Evolutionary conservation across 163 green algal species (phyloP), one percentile per base, ranked within the genome.

Genomic region (Chlamydomonas reinhardtii): DNA sequence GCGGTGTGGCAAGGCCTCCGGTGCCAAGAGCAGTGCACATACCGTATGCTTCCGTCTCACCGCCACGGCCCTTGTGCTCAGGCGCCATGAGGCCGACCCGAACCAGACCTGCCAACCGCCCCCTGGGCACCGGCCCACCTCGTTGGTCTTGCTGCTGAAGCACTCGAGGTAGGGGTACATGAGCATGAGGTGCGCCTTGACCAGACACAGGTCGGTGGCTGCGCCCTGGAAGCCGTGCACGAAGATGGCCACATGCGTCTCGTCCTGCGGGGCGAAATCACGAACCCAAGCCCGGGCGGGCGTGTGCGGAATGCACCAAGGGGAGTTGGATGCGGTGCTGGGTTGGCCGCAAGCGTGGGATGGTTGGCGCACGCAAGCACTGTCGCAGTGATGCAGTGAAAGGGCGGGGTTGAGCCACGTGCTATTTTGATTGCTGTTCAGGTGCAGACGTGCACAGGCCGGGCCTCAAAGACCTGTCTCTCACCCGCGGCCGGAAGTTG

Each of bases 151-250:
- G 75, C 83, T 89, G 22, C 82, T 82, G 56, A 90, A 88, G 91
- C 88, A 94, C 85, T 90, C 86, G 48, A 92, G 39, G 48, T 87
- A 76, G 37, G 91, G 91, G 84, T 91, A 88, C 39, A 89, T 78
- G 48, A 92, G 70, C 68, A 83, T 83, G 59, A 94, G 73, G 78
- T 94, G 88, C 56, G 69, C 83, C 71, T 86, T 83, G 16, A 94
- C 74, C 27, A 91, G 82, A 16, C 91, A 86, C 88, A 94, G 79
- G 83, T 94, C 91, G 1, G 88, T 84, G 74, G 73, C 39, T 29
- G 82, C 59, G 39, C 89, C 89, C 77, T 89, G 83, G 54, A 91
- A 92, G 64, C 89, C 89, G 65, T 92, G 89, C 59, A 92, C 89
- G 66, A 92, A 89, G 48, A 92, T 82, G 61, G 78, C 73, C 24